phyloP scores from a whole-genome alignment of 1,139 yeast species.

The Scheffersomyces segobiensis region DNA sequence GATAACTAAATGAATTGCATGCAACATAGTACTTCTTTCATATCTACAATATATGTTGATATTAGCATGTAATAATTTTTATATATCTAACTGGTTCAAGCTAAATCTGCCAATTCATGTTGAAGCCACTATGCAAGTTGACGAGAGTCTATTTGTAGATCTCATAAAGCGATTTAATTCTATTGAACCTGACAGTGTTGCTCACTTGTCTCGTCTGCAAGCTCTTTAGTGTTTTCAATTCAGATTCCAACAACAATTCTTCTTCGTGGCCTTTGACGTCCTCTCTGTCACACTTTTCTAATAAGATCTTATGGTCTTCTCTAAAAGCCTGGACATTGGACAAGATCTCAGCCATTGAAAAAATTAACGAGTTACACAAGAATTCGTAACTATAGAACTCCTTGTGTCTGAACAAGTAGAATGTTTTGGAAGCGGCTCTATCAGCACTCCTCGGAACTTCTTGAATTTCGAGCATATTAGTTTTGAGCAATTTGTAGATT shows the following conservation, averaged over 20 bases:
- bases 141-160: constrained; percentile 23
- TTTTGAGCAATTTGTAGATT: constrained; percentile 53
- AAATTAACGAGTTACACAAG: constrained; percentile 32
- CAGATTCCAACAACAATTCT: constrained; percentile 71
- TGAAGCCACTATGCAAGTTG: neutral
- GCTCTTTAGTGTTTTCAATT: constrained; percentile 65
- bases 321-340: constrained; percentile 59
- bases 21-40: neutral
- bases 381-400: constrained; percentile 60
- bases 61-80: neutral
- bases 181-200: constrained; percentile 52
- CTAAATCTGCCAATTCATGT: neutral
- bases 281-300: constrained; percentile 81
- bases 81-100: neutral
- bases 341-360: constrained; percentile 60
- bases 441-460: constrained; percentile 93
- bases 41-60: neutral
- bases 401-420: constrained; percentile 76
- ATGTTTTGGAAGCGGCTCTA: constrained; percentile 87
- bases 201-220: constrained; percentile 59
- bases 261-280: constrained; percentile 86
- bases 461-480: constrained; percentile 71
- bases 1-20: neutral
- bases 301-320: constrained; percentile 60
- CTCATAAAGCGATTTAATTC: constrained; percentile 57